Evolutionary conservation across 768 basidiomycete species (phyloP).

Genomic region (Galerina sulciceps): DNA sequence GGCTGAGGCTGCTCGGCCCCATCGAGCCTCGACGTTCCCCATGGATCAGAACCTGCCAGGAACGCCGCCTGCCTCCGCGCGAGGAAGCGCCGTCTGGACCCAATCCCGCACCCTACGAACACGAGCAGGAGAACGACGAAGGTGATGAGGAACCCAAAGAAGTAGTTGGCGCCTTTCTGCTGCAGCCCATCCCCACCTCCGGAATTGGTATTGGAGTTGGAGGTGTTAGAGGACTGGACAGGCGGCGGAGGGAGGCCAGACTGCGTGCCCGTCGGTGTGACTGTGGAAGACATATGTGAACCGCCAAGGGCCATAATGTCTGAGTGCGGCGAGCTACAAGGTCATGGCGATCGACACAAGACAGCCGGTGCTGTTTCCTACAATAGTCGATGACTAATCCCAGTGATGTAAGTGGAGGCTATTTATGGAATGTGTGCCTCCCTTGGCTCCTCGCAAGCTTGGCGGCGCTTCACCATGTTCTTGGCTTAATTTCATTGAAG

Average conservation of each 20-base stretch:
- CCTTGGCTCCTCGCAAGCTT: too few species aligned
- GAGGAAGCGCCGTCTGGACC: slow-evolving; percentile 44
- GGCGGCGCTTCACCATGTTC: too few species aligned
- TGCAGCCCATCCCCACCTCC: slow-evolving; percentile 17
- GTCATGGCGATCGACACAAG: background rate
- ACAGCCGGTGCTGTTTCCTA: too few species aligned
- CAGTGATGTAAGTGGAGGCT: too few species aligned
- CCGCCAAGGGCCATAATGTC: background rate
- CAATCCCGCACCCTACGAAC: slow-evolving; percentile 55
- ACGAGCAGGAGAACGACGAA: slow-evolving; percentile 52
- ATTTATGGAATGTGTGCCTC: too few species aligned
- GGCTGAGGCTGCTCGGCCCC: slow-evolving; percentile 11
- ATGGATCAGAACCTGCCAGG: slow-evolving; percentile 18
- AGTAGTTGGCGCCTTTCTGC: slow-evolving; percentile 45
- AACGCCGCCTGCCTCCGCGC: slow-evolving; percentile 28
- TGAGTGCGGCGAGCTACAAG: background rate
- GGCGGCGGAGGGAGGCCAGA: background rate
- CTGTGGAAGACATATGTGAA: slow-evolving; percentile 5
- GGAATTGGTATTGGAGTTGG: background rate
- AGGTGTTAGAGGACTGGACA: background rate
- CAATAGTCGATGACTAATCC: too few species aligned
- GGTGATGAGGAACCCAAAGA: slow-evolving; percentile 57
- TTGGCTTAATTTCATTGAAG: too few species aligned
- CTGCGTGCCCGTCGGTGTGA: background rate
- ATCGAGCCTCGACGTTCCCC: slow-evolving; percentile 9